Evolutionary conservation across 1,284 basidiomycete genomes (phyloP), one percentile per base, ranked within the genome.

Genomic region (Inonotus hispidus): DNA sequence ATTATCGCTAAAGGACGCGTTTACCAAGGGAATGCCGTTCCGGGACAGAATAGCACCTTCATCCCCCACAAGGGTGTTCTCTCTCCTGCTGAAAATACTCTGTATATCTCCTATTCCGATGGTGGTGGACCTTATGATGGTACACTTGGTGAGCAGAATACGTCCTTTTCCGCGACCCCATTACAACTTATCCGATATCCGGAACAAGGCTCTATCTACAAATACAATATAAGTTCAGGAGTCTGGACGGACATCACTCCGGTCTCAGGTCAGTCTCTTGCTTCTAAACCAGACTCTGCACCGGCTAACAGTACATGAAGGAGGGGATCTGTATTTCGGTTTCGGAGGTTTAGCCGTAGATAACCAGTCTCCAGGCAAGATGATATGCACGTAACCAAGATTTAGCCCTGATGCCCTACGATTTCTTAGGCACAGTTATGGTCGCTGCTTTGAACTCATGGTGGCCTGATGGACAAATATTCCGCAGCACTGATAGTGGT

Each of bases 381-480:
- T n/a, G 16, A 16, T 16, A 1, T 43, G 1, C 41, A 14, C 41
- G n/a, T 7, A 7, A n/a, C 3, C 19, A n/a, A n/a, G 13, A 43
- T n/a, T n/a, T n/a, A 43, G 11, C 41, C 19, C 41, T 43, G 13
- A 43, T n/a, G 11, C 19, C 16, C 41, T 43, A 21, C 19, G n/a
- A 43, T 7, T 21, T 16, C n/a, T 7, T 43, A 43, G 41, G 84
- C 1, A 85, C 82, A 3, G 71, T 87, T 64, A 85, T 87, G 85
- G 84, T 85, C 7, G 83, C 84, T 41, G 81, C 83, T 0, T 75
- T 86, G 41, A 86, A 86, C 67, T 79, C 78, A 16, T 75, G 71
- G 72, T 73, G 74, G 77, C 83, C 83, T 3, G 84, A 87, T 67
- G 84, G 83, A n/a, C 82, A 85, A 65, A 85, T 85, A 23, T 86